phyloP scores from a whole-genome alignment of 805 yeast species.

The Saturnispora galanensis region DNA sequence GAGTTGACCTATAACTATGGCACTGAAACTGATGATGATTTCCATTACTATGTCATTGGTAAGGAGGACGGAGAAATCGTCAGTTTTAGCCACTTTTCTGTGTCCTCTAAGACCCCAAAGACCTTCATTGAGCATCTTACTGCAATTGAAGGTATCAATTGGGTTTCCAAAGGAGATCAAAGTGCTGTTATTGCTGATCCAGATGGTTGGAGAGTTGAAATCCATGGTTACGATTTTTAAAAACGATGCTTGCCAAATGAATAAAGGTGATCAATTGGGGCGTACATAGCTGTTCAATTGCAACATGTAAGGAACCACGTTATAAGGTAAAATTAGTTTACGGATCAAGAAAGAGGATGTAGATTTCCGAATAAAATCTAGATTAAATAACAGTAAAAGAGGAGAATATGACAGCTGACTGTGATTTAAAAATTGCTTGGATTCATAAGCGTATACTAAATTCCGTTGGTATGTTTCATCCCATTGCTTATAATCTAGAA shows the following conservation, averaged over 20 bases:
- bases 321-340: too few relatives aligned
- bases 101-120: conserved; percentile 56
- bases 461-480: too few relatives aligned
- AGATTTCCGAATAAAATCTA: too few relatives aligned
- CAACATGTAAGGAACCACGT: too few relatives aligned
- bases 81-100: conserved; percentile 83
- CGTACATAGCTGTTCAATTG: too few relatives aligned
- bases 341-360: too few relatives aligned
- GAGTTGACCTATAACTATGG: conserved; percentile 97
- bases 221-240: conserved; percentile 28
- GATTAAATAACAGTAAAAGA: too few relatives aligned
- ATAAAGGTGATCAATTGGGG: not conserved
- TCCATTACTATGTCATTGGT: conserved; percentile 79
- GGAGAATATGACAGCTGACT: too few relatives aligned
- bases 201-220: conserved; percentile 80
- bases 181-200: conserved; percentile 80
- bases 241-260: not conserved
- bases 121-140: conserved; percentile 43
- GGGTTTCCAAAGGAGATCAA: conserved; percentile 47
- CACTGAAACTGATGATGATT: conserved; percentile 68
- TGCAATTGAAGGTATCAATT: conserved; percentile 32
- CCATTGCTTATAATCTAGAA: too few relatives aligned
- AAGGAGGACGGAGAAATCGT: conserved; percentile 38
- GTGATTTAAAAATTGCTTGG: too few relatives aligned
- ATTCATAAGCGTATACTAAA: too few relatives aligned